A percentile compares a stretch with the other conserved stretches of the same genome.
Evolutionary conservation across 805 yeast species (phyloP).

Genomic region (Isabelozyma heimii): DNA sequence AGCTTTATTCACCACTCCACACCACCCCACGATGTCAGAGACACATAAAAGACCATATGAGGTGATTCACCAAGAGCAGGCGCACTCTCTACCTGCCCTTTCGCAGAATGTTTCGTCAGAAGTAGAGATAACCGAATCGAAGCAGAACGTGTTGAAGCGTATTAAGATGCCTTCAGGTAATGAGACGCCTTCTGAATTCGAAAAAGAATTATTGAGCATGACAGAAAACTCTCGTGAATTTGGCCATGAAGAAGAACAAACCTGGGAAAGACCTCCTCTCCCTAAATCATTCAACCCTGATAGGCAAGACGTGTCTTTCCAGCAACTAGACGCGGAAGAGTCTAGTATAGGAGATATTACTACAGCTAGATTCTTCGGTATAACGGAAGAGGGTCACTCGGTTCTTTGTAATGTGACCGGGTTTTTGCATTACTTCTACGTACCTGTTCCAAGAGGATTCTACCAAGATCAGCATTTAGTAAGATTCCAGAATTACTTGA

Average conservation of each 20-base stretch:
- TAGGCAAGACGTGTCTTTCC: constrained; percentile 62
- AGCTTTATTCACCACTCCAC: not conserved
- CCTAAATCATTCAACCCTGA: constrained; percentile 49
- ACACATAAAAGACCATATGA: constrained; percentile 9
- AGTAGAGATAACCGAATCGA: constrained; percentile 24
- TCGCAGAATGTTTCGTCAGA: constrained; percentile 18
- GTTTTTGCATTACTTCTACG: constrained; percentile 85
- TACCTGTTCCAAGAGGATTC: constrained; percentile 85
- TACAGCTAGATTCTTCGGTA: constrained; percentile 85
- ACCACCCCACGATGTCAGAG: not conserved
- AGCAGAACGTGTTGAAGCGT: constrained; percentile 32
- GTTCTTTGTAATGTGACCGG: constrained; percentile 88
- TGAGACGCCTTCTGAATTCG: constrained; percentile 41
- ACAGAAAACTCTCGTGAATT: constrained; percentile 24
- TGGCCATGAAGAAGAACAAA: constrained; percentile 34
- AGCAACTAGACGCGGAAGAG: constrained; percentile 95
- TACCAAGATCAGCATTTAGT: constrained; percentile 50
- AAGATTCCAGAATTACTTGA: constrained; percentile 45
- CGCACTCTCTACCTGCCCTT: constrained; percentile 34
- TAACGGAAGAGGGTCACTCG: constrained; percentile 83
- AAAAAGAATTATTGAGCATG: constrained; percentile 36
- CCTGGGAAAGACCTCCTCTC: constrained; percentile 56
- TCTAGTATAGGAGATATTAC: constrained; percentile 55
- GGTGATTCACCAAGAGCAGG: constrained; percentile 15
- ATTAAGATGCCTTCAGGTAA: constrained; percentile 28